These are phyloP conservation scores for Mortierella sp. DNA, from an alignment of 371 early-diverging fungal species.

Conservation along the genomic window DNA sequence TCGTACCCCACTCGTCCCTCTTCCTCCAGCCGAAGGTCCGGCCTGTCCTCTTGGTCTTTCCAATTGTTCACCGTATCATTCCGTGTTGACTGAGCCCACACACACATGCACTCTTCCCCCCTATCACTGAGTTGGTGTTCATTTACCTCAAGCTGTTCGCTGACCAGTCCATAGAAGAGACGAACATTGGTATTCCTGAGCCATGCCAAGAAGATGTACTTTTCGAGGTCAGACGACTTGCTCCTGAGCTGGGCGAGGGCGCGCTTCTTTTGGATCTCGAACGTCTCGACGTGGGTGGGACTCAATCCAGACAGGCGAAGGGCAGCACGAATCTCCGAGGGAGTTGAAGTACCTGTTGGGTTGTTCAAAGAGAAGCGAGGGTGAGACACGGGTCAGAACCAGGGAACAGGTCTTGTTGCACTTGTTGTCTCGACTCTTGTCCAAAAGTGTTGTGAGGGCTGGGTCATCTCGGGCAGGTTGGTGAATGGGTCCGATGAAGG, in stretches of 20 bases:
- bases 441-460: too few relatives aligned
- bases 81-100: too few relatives aligned
- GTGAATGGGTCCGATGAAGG: too few relatives aligned
- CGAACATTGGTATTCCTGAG: constrained; percentile 81
- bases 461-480: too few relatives aligned
- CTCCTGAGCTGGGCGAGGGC: constrained; percentile 75
- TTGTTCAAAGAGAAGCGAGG: neutral
- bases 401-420: neutral
- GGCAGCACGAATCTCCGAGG: constrained; percentile 59
- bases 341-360: constrained; percentile 62
- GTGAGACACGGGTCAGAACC: neutral
- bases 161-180: constrained; percentile 82
- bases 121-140: too few relatives aligned
- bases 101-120: too few relatives aligned
- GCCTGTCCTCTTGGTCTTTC: too few relatives aligned
- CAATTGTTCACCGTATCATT: too few relatives aligned
- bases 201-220: constrained; percentile 84
- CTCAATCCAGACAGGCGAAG: constrained; percentile 74
- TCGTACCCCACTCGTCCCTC: too few relatives aligned
- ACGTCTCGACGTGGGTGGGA: constrained; percentile 76
- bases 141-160: constrained; percentile 81
- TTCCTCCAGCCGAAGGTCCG: too few relatives aligned
- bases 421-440: neutral
- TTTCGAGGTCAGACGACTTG: constrained; percentile 74
- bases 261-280: constrained; percentile 76